Evolutionary conservation across 192 early-diverging fungal species (phyloP), one percentile per base, ranked within the genome.

Genomic region (Coemansia umbellata): DNA sequence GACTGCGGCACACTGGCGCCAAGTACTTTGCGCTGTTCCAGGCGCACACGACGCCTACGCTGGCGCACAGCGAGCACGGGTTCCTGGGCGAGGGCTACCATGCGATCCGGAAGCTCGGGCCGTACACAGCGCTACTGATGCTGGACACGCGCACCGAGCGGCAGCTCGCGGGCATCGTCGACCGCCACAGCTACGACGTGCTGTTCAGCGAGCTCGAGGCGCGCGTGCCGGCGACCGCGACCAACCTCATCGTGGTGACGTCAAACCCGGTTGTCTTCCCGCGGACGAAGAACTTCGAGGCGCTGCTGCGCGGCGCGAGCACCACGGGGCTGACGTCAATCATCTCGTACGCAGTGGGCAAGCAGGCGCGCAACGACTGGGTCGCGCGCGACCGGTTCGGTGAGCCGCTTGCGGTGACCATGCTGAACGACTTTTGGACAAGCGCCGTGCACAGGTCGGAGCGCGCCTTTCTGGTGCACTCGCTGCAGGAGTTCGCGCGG

Each of bases 1-100:
- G 86, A 68, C 83, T 90, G 27, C 80, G 78, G 53, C 63, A 74
- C 8, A 66, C 84, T n/a, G 90, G 89, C 10, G 52, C 69, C 26
- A 80, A 82, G 14, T 90, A 88, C 72, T 92, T 85, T 63, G 78
- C 85, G 53, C 72, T 94, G 49, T 94, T 94, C 82, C 92, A 94
- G 79, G 87, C 87, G 11, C 87, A 90, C 52, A 81, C 86, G 21
- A 89, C 79, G 22, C 54, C 80, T 11, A 56, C 77, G 37, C 58
- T 80, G 41, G 84, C 87, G 24, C 59, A 66, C 37, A 69, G 69
- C 30, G 80, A 87, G 56, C 85, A 78, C 15, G 58, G 57, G 55
- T 57, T 81, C 72, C 45, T 61, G 56, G 57, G 67, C 58, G 50
- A 82, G 28, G 78, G 81, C 27, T 85, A 79, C 71, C 81, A 74